These are phyloP conservation scores for Cicer pinnatifidum DNA, from an alignment of 306 rosid species.

Conservation along the genomic window DNA sequence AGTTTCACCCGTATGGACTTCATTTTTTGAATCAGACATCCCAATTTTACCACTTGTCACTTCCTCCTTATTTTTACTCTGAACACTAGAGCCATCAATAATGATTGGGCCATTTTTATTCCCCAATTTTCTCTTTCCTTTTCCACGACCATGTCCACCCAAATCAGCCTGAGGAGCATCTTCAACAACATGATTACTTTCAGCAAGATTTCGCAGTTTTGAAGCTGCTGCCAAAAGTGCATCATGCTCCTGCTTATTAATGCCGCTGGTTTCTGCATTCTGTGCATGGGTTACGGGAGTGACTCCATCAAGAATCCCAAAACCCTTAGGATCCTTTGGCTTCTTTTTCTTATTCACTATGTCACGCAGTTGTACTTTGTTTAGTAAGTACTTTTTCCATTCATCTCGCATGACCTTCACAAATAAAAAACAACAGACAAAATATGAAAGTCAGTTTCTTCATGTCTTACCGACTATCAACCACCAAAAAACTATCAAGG, in stretches of 20 bases:
- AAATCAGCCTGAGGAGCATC: conserved; percentile 51
- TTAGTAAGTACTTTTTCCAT: conserved; percentile 91
- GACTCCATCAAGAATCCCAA: conserved; percentile 95
- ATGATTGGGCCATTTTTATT: conserved; percentile 51
- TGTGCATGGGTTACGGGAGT: conserved; percentile 66
- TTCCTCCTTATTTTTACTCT: conserved; percentile 47
- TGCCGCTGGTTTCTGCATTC: conserved; percentile 66
- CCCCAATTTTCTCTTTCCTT: conserved; percentile 65
- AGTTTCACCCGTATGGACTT: conserved; percentile 48
- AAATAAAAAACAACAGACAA: conserved; percentile 25
- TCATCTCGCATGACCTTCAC: conserved; percentile 79
- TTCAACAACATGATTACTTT: conserved; percentile 53
- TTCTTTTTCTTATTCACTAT: conserved; percentile 73
- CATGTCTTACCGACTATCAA: conserved; percentile 19
- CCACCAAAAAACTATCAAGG: conserved; percentile 13
- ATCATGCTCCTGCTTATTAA: conserved; percentile 82
- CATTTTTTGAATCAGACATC: conserved; percentile 53
- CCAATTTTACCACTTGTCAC: conserved; percentile 48
- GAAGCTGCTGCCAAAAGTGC: conserved; percentile 87
- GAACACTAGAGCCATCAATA: conserved; percentile 47
- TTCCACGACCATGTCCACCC: conserved; percentile 51
- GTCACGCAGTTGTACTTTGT: conserved; percentile 83
- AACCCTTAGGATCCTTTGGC: conserved; percentile 86
- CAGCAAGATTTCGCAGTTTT: conserved; percentile 60
- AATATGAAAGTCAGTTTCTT: conserved; percentile 34